Evolutionary conservation across 257 asterid genomes (phyloP).

Genomic region (Voacanga thouarsii): DNA sequence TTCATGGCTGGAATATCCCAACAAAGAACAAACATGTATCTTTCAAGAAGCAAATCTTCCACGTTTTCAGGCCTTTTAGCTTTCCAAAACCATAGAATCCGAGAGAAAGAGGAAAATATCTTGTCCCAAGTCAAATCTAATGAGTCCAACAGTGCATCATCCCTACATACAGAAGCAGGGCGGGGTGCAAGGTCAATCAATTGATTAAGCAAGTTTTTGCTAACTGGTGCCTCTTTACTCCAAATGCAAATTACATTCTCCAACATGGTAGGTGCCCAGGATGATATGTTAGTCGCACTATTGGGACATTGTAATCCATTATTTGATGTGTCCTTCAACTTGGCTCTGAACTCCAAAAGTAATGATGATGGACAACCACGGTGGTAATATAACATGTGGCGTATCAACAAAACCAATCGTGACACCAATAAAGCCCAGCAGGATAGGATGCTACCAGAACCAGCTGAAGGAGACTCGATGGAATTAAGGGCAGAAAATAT

Average conservation of each 20-base stretch:
- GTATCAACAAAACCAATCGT: slow-evolving; percentile 78
- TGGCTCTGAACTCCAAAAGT: slow-evolving; percentile 68
- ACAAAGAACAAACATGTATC: slow-evolving; percentile 88
- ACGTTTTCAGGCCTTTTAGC: slow-evolving; percentile 57
- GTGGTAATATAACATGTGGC: slow-evolving; percentile 77
- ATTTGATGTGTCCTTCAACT: slow-evolving; percentile 59
- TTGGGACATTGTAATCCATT: slow-evolving; percentile 31
- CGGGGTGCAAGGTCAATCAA: slow-evolving; percentile 73
- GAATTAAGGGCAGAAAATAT: slow-evolving; percentile 53
- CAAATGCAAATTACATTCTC: slow-evolving; percentile 42
- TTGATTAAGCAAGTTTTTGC: slow-evolving; percentile 57
- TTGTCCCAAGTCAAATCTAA: slow-evolving; percentile 61
- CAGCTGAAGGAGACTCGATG: slow-evolving; percentile 44
- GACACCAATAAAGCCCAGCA: slow-evolving; percentile 89
- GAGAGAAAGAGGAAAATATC: slow-evolving; percentile 44
- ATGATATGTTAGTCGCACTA: slow-evolving; percentile 44
- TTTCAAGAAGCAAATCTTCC: slow-evolving; percentile 80
- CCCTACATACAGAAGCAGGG: slow-evolving; percentile 61
- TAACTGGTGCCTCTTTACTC: slow-evolving; percentile 41
- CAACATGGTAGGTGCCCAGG: slow-evolving; percentile 68
- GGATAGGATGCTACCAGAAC: slow-evolving; percentile 49
- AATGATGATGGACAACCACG: slow-evolving; percentile 73
- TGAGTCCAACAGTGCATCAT: slow-evolving; percentile 37
- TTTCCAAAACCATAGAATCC: slow-evolving; percentile 69
- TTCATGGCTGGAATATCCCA: slow-evolving; percentile 67